Conservation (phyloP, 2,329 filamentous ascomycete genomes). For the Blastomyces gilchristii region DNA sequence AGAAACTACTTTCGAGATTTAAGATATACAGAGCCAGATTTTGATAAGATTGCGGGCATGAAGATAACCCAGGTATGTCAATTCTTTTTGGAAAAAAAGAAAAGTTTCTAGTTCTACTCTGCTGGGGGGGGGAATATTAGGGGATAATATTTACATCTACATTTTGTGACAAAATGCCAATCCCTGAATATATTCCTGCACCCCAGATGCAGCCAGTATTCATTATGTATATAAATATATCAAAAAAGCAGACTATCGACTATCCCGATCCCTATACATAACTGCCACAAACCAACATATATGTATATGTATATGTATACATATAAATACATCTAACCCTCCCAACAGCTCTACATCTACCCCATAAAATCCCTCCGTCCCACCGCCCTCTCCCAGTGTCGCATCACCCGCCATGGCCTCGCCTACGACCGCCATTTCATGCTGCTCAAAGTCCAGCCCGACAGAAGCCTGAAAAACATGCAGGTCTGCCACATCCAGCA, state of each 20-base stretch:
- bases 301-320: too few species aligned
- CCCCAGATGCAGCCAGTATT: too few species aligned
- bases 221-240: too few species aligned
- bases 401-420: constrained; percentile 53
- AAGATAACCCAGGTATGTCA: constrained; percentile 26
- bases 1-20: not conserved
- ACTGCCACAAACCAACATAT: not conserved
- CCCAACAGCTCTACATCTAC: constrained; percentile 54
- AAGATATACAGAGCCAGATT: not conserved
- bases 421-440: constrained; percentile 60
- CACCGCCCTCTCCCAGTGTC: constrained; percentile 44
- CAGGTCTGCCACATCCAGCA: constrained; percentile 49
- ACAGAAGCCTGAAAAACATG: constrained; percentile 43
- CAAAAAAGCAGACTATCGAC: too few species aligned
- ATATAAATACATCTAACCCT: not conserved
- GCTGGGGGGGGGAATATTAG: not conserved
- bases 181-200: not conserved
- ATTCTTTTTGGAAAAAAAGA: not conserved
- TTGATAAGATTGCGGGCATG: constrained; percentile 18
- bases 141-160: too few species aligned
- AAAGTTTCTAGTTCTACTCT: too few species aligned
- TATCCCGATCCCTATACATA: not conserved
- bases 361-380: constrained; percentile 64
- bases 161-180: too few species aligned
- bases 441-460: constrained; percentile 46